phyloP scores from a whole-genome alignment of 805 yeast genomes.

The Teunomyces kruisii region DNA sequence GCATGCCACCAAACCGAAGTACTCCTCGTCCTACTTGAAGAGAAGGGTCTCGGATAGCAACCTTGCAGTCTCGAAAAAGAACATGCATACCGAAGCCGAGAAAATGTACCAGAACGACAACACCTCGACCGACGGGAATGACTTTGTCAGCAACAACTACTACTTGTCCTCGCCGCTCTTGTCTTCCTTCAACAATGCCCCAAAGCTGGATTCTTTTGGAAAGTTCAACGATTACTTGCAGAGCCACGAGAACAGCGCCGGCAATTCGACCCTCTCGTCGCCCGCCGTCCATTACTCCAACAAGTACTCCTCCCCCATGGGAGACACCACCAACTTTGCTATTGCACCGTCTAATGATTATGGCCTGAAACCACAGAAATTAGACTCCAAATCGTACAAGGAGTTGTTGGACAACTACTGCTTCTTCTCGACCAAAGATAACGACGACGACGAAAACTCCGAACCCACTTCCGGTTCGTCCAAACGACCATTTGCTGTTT shows the following conservation, averaged over 20 bases:
- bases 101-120: slow-evolving; percentile 7
- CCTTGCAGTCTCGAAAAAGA: slow-evolving; percentile 8
- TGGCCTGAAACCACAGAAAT: not conserved
- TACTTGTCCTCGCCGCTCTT: slow-evolving; percentile 39
- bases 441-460: not conserved
- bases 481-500: slow-evolving; percentile 6
- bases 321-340: not conserved
- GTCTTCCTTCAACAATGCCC: slow-evolving; percentile 15
- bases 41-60: slow-evolving; percentile 32
- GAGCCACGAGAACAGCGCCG: not conserved
- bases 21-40: slow-evolving; percentile 37
- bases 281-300: not conserved
- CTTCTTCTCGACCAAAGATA: slow-evolving; percentile 39
- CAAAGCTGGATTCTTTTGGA: not conserved
- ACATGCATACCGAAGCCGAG: not conserved
- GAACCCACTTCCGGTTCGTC: not conserved
- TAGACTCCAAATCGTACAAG: slow-evolving; percentile 54
- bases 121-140: slow-evolving; percentile 18
- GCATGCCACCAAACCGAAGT: slow-evolving; percentile 33
- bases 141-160: slow-evolving; percentile 34
- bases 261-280: not conserved
- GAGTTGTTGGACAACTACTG: slow-evolving; percentile 61
- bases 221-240: not conserved
- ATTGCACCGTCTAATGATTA: not conserved
- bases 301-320: not conserved